Conservation (phyloP, 2,329 filamentous ascomycete species). For the Cordyceps militaris region DNA sequence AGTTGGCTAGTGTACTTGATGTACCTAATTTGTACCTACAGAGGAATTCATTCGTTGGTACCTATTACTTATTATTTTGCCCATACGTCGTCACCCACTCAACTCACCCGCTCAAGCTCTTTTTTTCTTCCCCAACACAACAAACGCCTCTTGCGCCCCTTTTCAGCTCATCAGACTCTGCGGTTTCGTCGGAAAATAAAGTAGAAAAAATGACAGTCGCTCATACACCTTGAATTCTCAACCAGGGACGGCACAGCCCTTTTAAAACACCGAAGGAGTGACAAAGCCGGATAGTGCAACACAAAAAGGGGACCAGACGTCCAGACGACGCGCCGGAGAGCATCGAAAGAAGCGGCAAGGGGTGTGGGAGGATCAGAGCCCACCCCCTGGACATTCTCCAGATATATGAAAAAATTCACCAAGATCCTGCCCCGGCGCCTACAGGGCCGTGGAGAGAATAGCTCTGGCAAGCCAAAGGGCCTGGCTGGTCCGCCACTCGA, state of each 20-base stretch:
- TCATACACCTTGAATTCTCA: background rate
- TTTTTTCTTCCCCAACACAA: slow-evolving; percentile 1
- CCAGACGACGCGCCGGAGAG: background rate
- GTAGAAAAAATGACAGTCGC: background rate
- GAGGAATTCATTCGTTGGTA: background rate
- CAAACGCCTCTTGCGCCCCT: background rate
- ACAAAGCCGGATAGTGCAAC: background rate
- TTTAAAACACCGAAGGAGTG: background rate
- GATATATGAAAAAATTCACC: slow-evolving; percentile 31
- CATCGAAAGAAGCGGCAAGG: background rate
- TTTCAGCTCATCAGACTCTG: background rate
- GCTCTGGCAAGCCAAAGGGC: slow-evolving; percentile 13
- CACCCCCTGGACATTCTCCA: background rate
- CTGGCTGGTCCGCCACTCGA: slow-evolving; percentile 14
- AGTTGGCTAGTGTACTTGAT: background rate
- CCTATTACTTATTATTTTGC: background rate
- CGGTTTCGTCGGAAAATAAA: background rate
- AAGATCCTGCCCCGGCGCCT: slow-evolving; percentile 29
- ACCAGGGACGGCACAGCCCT: background rate
- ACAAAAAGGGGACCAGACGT: background rate
- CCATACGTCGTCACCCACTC: background rate
- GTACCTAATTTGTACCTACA: background rate
- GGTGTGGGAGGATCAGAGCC: background rate
- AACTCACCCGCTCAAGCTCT: background rate
- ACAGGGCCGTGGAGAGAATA: slow-evolving; percentile 20